Base-by-base conservation (phyloP, 257 asterid species). In the Solanum medicagineum region DNA sequence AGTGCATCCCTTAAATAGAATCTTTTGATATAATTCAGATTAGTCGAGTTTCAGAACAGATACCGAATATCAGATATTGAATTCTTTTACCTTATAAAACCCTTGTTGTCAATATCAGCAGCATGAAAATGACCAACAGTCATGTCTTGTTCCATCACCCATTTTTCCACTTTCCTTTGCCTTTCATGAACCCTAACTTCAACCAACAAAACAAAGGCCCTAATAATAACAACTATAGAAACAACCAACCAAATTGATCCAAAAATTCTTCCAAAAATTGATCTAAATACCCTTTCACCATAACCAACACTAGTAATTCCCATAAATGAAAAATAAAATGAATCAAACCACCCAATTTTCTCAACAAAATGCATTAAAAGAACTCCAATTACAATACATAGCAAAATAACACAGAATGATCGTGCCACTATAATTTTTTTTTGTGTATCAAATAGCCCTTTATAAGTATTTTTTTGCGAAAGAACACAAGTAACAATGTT, bases 301-400 rank as follows among this genome's bases (percentile, higher is more conserved):
- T 96, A 96, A 59, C 99, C 99, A 86, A 96, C 99, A 0, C 98
- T 95, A 2, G 98, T 96, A 24, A 95, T 97, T 1, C 98, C 95
- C 98, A 95, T 95, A 73, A 96, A 95, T 2, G 99, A 96, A 63
- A 95, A 75, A 87, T 96, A 96, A 59, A 96, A 90, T 2, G 95
- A 93, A 87, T 95, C 98, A 86, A 96, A 63, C 94, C 95, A 94
- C 51, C 89, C 88, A 59, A 96, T 85, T 69, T 70, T 90, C 94
- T 96, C 99, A 4, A 96, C 93, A 86, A 87, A 94, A 90, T 95
- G 95, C 94, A 96, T 91, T 62, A 93, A 89, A 42, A 85, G 79
- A 84, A 85, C 97, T n/a, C 99, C 99, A 55, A 95, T 81, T 73
- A 97, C 99, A 73, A 92, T 95, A 87, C 98, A 96, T 55, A 94